Base-by-base conservation (phyloP, 192 early-diverging fungal species). In the Piromyces finnis region DNA sequence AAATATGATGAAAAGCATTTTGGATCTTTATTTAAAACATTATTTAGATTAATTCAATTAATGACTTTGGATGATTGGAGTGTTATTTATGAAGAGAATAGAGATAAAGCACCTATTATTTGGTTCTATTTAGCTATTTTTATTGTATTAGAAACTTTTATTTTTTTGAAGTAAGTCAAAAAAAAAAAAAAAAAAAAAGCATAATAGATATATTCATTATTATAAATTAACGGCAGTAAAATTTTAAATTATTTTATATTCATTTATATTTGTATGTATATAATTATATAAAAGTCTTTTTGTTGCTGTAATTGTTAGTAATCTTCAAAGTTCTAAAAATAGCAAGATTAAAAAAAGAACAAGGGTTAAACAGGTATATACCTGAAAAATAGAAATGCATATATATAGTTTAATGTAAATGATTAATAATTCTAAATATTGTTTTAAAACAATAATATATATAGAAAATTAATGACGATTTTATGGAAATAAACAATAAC, bases 271-370 rank as follows among this genome's bases (percentile, higher is more conserved):
- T n/a, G n/a, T n/a, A 28, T 51, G 18, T 18, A 78, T 26, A 22
- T 78, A 29, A 18, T 7, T 30, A 78, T 28, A 29, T 28, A 15
- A 28, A 77, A 87, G 86, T 41, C 82, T 87, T 28, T 83, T 87
- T 41, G 83, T 85, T 18, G 86, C 86, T 28, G 86, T 87, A 78
- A 85, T 87, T 39, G 86, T 87, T 28, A 84, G 84, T 83, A 87
- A 87, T 80, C 83, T 87, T 28, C 82, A 84, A 30, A 78, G 79
- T 22, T 79, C 83, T 15, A 39, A 39, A 13, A 39, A 15, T 39
- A 7, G 13, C 1, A 39, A 14, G 15, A 15, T 39, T 5, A 39
- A 14, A 39, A 39, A 39, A 15, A 39, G 37, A 39, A 35, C 12
- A 35, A 39, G 14, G 15, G 14, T 39, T 39, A 39, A 39, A 39